Evolutionary conservation across 2,329 filamentous ascomycete species (phyloP).

Genomic region (Periconia sp.): DNA sequence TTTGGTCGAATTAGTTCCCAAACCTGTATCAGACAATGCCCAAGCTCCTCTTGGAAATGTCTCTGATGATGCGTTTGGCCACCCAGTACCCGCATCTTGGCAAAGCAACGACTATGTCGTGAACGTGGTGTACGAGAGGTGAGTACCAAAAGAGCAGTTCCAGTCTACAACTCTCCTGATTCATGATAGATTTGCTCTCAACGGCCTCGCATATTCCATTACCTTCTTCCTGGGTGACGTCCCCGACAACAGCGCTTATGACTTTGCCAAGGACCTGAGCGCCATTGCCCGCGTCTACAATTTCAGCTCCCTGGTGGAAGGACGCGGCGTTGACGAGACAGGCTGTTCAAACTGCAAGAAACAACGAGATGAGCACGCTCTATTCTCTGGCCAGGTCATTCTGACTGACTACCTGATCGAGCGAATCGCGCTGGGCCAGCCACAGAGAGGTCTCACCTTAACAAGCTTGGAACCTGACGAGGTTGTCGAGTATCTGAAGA

Average conservation of each 20-base stretch:
- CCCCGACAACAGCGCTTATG: neutral
- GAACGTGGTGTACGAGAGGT: no score
- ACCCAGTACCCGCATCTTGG: no score
- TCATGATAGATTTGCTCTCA: neutral
- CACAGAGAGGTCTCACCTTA: neutral
- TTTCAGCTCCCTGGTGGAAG: neutral
- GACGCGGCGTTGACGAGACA: neutral
- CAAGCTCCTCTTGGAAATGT: neutral
- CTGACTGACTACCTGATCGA: neutral
- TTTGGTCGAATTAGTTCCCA: neutral
- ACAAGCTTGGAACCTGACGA: neutral
- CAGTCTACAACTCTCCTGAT: no score
- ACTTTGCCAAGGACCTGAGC: neutral
- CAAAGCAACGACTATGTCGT: no score
- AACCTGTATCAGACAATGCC: neutral
- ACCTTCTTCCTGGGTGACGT: slow-evolving; percentile 1
- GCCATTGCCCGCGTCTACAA: no score
- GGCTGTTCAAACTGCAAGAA: neutral
- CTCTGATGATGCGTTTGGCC: neutral
- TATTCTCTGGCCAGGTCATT: neutral
- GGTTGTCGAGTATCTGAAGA: neutral
- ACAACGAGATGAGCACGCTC: neutral
- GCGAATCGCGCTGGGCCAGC: neutral
- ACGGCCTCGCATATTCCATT: neutral
- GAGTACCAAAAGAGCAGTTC: no score